A percentile compares a stretch with the other conserved stretches of the same genome.
Conservation (phyloP, 2,329 filamentous ascomycete species). For the Neonectria neomacrospora region DNA sequence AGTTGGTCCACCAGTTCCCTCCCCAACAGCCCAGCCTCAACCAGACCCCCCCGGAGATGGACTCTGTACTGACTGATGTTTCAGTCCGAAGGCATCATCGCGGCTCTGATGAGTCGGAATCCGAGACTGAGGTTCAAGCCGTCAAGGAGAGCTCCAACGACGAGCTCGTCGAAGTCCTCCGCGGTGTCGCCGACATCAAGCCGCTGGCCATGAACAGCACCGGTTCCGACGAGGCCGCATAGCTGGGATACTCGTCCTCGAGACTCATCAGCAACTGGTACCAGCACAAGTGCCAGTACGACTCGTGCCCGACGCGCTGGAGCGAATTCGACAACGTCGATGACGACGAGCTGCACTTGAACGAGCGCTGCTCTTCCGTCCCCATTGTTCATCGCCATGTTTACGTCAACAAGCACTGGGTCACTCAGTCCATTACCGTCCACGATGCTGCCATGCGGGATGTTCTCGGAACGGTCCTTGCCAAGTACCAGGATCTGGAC, state of each 20-base stretch:
- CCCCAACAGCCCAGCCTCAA: neutral
- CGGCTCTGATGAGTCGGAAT: neutral
- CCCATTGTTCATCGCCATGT: slow-evolving; percentile 50
- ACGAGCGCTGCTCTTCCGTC: slow-evolving; percentile 31
- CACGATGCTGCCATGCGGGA: slow-evolving; percentile 46
- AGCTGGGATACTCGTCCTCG: slow-evolving; percentile 9
- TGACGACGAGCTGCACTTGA: slow-evolving; percentile 43
- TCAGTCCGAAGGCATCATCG: neutral
- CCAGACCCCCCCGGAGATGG: neutral
- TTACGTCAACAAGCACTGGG: slow-evolving; percentile 45
- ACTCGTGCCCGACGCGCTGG: slow-evolving; percentile 45
- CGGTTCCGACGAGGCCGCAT: neutral
- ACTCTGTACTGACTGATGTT: neutral
- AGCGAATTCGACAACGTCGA: slow-evolving; percentile 43
- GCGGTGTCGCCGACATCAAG: slow-evolving; percentile 6
- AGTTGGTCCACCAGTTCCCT: neutral
- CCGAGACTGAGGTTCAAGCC: neutral
- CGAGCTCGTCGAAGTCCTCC: slow-evolving; percentile 4
- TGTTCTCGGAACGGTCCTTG: slow-evolving; percentile 45
- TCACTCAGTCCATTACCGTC: slow-evolving; percentile 47
- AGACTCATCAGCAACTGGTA: slow-evolving; percentile 32
- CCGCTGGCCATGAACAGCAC: slow-evolving; percentile 9
- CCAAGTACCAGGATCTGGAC: slow-evolving; percentile 50
- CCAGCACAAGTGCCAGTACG: slow-evolving; percentile 38
- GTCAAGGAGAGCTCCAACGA: slow-evolving; percentile 1